Conservation (phyloP, 805 yeast species). For the Saturnispora ahearnii region DNA sequence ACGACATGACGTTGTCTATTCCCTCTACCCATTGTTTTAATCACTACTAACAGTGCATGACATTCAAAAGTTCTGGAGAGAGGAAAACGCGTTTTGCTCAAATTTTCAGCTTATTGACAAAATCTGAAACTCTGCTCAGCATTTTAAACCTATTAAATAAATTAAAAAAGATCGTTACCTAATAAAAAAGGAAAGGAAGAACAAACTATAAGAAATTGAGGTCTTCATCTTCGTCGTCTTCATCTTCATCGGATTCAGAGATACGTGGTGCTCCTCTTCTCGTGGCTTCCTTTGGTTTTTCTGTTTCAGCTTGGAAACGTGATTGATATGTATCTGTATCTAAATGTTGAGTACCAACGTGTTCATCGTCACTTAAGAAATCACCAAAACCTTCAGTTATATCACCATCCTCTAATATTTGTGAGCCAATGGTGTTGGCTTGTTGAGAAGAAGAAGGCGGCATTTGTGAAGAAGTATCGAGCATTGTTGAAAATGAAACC, state of each 20-base stretch:
- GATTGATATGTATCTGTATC: neutral
- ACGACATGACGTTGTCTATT: neutral
- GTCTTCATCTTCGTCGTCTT: neutral
- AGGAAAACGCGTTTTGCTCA: neutral
- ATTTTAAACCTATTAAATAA: neutral
- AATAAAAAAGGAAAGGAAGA: neutral
- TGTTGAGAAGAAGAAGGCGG: constrained; percentile 1
- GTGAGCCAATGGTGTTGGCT: neutral
- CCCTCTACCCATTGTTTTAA: neutral
- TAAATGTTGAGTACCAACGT: neutral
- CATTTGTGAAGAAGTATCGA: constrained; percentile 12
- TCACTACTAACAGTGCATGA: neutral
- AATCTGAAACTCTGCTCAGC: neutral
- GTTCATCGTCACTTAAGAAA: neutral
- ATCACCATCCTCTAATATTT: neutral
- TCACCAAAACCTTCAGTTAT: constrained; percentile 7
- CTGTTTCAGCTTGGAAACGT: neutral
- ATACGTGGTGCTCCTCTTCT: neutral
- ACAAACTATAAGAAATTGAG: neutral
- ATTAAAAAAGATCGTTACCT: neutral
- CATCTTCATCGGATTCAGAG: neutral
- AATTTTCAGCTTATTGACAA: neutral
- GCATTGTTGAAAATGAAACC: constrained; percentile 10
- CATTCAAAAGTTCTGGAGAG: neutral
- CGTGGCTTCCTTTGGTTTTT: neutral